Conservation (phyloP, 352 stramenopile genomes). For the Phytophthora kernoviae region DNA sequence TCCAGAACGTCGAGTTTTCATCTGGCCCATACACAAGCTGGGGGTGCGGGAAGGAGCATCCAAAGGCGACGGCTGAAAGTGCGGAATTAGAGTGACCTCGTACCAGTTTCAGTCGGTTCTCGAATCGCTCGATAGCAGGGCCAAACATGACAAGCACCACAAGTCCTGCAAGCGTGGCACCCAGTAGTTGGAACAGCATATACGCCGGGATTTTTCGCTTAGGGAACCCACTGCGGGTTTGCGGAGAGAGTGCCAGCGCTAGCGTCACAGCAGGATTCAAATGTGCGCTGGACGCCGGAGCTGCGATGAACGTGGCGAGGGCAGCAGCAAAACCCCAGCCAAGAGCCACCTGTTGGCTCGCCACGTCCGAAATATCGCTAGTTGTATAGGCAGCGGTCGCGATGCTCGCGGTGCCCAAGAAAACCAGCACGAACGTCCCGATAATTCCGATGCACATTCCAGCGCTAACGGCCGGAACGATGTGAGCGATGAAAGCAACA, state of each 20-base stretch:
- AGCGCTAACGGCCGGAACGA: conserved; percentile 27
- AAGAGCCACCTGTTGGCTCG: conserved; percentile 23
- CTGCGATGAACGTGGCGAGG: conserved; percentile 55
- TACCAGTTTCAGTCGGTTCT: conserved; percentile 46
- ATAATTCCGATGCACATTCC: conserved; percentile 45
- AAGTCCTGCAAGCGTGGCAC: conserved; percentile 47
- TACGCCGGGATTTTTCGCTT: conserved; percentile 62
- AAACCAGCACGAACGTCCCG: conserved; percentile 46
- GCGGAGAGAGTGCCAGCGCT: conserved; percentile 45
- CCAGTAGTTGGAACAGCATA: conserved; percentile 57
- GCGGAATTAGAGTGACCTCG: conserved; percentile 39
- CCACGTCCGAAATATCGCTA: conserved; percentile 9
- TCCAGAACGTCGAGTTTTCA: conserved; percentile 12
- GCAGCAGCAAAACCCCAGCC: conserved; percentile 50
- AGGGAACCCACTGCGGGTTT: conserved; percentile 29
- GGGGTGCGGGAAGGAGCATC: conserved; percentile 72
- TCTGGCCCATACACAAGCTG: conserved; percentile 29
- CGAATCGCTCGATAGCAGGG: conserved; percentile 53
- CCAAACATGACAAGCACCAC: conserved; percentile 57
- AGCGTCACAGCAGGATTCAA: conserved; percentile 74
- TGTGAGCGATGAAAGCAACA: conserved; percentile 20
- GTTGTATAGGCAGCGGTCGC: conserved; percentile 21
- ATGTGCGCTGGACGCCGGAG: conserved; percentile 60
- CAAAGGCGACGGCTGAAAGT: conserved; percentile 69
- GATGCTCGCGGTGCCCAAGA: conserved; percentile 38